These are phyloP conservation scores for Calonectria pseudoturangicola DNA, from an alignment of 2,329 filamentous ascomycete species.

Conservation along the genomic window DNA sequence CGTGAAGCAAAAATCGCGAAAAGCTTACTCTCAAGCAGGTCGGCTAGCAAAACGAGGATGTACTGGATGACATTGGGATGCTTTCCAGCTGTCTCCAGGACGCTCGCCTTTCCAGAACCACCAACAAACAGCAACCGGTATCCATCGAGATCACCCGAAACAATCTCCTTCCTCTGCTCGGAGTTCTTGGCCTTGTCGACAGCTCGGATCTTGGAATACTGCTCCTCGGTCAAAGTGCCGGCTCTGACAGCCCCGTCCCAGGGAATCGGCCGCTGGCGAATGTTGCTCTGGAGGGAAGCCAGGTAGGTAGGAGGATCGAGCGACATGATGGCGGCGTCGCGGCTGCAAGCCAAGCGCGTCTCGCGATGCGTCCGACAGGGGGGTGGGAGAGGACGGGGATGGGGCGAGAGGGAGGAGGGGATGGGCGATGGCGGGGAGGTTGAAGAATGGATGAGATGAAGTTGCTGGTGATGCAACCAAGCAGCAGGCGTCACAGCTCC, in stretches of 20 bases:
- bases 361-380: slow-evolving; percentile 38
- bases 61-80: slow-evolving; percentile 95
- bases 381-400: slow-evolving; percentile 31
- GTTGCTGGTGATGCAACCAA: slow-evolving; percentile 57
- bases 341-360: slow-evolving; percentile 49
- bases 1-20: slow-evolving; percentile 14
- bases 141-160: slow-evolving; percentile 86
- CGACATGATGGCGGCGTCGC: slow-evolving; percentile 78
- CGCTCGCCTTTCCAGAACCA: slow-evolving; percentile 78
- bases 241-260: slow-evolving; percentile 98
- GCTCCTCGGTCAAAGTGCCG: slow-evolving; percentile 93
- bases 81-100: slow-evolving; percentile 90
- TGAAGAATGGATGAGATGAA: slow-evolving; percentile 51
- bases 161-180: slow-evolving; percentile 88
- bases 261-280: slow-evolving; percentile 94
- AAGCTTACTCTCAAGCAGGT: slow-evolving; percentile 86
- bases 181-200: slow-evolving; percentile 94
- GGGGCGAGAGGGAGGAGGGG: slow-evolving; percentile 37
- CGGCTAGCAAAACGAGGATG: slow-evolving; percentile 90
- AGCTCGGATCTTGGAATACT: slow-evolving; percentile 95
- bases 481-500: slow-evolving; percentile 53
- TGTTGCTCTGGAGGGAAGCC: slow-evolving; percentile 93
- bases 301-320: slow-evolving; percentile 93
- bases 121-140: slow-evolving; percentile 90
- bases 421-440: slow-evolving; percentile 38